phyloP scores from a whole-genome alignment of 305 asterid species.

The Fraxinus nigra region DNA sequence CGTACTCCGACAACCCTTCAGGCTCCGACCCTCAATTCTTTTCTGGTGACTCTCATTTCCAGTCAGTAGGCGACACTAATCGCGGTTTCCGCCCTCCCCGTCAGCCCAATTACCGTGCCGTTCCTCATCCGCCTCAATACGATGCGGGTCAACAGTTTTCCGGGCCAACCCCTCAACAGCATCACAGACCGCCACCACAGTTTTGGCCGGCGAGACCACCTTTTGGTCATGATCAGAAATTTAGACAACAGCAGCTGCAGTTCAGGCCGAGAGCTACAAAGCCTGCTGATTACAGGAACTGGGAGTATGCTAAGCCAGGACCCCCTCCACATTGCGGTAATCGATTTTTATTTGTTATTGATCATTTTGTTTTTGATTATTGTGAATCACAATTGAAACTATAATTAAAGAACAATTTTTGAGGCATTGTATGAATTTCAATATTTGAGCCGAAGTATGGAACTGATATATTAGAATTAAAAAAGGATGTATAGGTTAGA shows the following conservation, averaged over 20 bases:
- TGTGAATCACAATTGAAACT: not conserved
- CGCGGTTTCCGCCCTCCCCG: slow-evolving; percentile 38
- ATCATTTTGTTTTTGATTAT: not conserved
- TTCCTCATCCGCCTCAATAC: slow-evolving; percentile 44
- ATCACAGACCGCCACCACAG: slow-evolving; percentile 26
- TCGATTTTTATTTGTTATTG: not conserved
- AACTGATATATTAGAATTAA: not conserved
- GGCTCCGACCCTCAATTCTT: slow-evolving; percentile 34
- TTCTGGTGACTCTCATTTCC: slow-evolving; percentile 59
- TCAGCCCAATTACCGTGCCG: slow-evolving; percentile 33
- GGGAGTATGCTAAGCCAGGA: slow-evolving; percentile 64
- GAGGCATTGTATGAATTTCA: not conserved
- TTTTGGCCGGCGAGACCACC: slow-evolving; percentile 28
- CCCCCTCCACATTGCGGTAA: slow-evolving; percentile 68
- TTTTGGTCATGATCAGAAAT: slow-evolving; percentile 41
- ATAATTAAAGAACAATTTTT: not conserved
- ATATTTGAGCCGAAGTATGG: not conserved
- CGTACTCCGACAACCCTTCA: slow-evolving; percentile 46
- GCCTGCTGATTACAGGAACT: slow-evolving; percentile 68
- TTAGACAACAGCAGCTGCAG: slow-evolving; percentile 54
- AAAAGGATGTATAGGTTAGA: not conserved
- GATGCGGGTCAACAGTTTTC: slow-evolving; percentile 26
- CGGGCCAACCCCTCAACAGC: slow-evolving; percentile 24
- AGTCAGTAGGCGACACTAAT: slow-evolving; percentile 47
- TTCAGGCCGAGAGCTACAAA: slow-evolving; percentile 52